These are phyloP conservation scores for Coemansia sp. DNA, from an alignment of 192 early-diverging fungal species.

Conservation along the genomic window DNA sequence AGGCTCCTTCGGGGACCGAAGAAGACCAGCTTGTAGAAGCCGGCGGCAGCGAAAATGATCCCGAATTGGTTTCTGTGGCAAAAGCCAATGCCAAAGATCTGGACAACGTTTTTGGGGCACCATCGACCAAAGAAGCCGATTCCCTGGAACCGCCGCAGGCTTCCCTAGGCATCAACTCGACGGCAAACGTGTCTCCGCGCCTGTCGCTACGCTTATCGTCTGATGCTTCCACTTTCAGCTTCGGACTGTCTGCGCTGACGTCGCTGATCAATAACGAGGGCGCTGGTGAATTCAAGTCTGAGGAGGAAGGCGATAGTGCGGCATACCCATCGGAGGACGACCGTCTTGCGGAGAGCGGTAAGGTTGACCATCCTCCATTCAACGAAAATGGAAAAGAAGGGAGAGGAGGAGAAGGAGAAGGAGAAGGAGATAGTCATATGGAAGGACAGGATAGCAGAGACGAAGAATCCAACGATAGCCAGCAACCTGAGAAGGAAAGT, in stretches of 20 bases:
- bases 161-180: constrained; percentile 15
- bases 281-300: neutral
- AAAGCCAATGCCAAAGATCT: neutral
- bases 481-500: too few species aligned
- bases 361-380: neutral
- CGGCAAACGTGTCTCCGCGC: constrained; percentile 20
- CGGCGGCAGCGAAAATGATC: neutral
- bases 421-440: neutral
- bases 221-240: constrained; percentile 34
- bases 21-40: too few species aligned
- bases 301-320: too few species aligned
- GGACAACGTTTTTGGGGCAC: neutral
- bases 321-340: neutral
- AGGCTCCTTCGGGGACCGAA: neutral
- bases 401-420: neutral
- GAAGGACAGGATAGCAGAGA: neutral
- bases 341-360: neutral
- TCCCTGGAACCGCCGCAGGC: neutral
- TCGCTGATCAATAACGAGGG: constrained; percentile 8
- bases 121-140: neutral
- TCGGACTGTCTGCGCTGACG: constrained; percentile 28
- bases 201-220: constrained; percentile 44
- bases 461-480: neutral
- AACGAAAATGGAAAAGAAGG: too few species aligned
- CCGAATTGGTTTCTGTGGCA: neutral